Percentiles rank a stretch among this genome's conserved stretches.
Conservation (phyloP, 306 rosid genomes). For the Datisca glomerata region DNA sequence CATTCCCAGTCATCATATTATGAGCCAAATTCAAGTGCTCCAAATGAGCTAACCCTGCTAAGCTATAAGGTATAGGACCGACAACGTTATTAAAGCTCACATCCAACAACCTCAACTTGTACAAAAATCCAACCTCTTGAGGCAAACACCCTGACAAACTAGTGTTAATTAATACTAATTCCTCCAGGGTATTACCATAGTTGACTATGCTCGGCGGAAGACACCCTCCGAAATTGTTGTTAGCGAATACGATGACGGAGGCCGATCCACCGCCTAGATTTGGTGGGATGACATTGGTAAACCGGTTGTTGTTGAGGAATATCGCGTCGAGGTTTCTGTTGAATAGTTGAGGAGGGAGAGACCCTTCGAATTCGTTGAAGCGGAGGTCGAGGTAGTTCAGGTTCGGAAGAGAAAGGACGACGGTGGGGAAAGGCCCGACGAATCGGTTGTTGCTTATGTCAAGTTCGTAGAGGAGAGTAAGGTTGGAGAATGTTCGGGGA, state of each 20-base stretch:
- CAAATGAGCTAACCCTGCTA: constrained; percentile 67
- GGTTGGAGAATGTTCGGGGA: constrained; percentile 45
- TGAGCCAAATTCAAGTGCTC: constrained; percentile 66
- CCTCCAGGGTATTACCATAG: constrained; percentile 57
- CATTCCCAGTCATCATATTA: constrained; percentile 52
- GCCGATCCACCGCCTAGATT: constrained; percentile 34
- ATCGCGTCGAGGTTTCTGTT: constrained; percentile 51
- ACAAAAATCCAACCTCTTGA: constrained; percentile 68
- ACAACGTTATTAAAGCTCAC: constrained; percentile 51
- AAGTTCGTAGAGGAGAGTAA: constrained; percentile 55
- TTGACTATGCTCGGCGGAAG: constrained; percentile 52
- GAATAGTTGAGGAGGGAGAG: constrained; percentile 62
- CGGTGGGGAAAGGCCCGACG: constrained; percentile 71
- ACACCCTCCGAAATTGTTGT: constrained; percentile 71
- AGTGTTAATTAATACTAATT: constrained; percentile 51
- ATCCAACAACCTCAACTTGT: constrained; percentile 70
- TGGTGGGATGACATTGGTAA: constrained; percentile 37
- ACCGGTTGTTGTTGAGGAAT: constrained; percentile 62
- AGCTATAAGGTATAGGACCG: constrained; percentile 79
- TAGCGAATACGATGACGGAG: constrained; percentile 65
- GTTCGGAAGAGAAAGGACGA: constrained; percentile 49
- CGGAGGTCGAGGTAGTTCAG: constrained; percentile 59
- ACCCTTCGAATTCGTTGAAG: constrained; percentile 77
- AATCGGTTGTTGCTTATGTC: constrained; percentile 84
- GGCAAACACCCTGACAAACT: constrained; percentile 78